phyloP scores from a whole-genome alignment of 495 filamentous ascomycete species.

The Hypoxylon cercidicola region DNA sequence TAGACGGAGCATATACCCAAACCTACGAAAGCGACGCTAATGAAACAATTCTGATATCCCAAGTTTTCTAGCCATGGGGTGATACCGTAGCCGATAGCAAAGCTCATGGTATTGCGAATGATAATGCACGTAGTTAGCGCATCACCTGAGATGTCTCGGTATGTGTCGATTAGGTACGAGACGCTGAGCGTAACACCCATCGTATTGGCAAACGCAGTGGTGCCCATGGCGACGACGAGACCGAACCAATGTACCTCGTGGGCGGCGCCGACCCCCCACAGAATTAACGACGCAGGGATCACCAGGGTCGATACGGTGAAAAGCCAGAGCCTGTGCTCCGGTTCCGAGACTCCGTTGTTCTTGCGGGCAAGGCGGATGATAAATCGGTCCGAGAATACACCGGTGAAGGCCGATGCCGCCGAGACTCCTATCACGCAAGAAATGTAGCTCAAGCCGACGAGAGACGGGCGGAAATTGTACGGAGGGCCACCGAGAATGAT shows the following conservation, averaged over 20 bases:
- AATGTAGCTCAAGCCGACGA: constrained; percentile 71
- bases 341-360: constrained; percentile 70
- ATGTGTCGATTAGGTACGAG: constrained; percentile 71
- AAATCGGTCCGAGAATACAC: constrained; percentile 67
- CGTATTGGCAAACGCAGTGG: constrained; percentile 66
- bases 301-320: constrained; percentile 64
- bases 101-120: constrained; percentile 72
- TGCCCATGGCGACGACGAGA: constrained; percentile 69
- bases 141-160: constrained; percentile 70
- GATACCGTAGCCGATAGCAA: constrained; percentile 60
- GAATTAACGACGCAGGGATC: constrained; percentile 66
- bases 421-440: constrained; percentile 66
- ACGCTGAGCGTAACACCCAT: constrained; percentile 69
- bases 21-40: constrained; percentile 69
- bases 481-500: constrained; percentile 66
- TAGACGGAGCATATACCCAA: constrained; percentile 65
- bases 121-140: constrained; percentile 72
- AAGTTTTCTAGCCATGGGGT: constrained; percentile 70
- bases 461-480: constrained; percentile 67
- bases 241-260: constrained; percentile 71
- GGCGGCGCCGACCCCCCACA: constrained; percentile 77
- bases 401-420: constrained; percentile 39
- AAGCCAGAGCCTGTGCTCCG: constrained; percentile 72
- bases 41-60: constrained; percentile 71
- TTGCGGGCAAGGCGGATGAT: constrained; percentile 67